Conservation (phyloP, 2,329 filamentous ascomycete genomes). For the Colletotrichum sidae region DNA sequence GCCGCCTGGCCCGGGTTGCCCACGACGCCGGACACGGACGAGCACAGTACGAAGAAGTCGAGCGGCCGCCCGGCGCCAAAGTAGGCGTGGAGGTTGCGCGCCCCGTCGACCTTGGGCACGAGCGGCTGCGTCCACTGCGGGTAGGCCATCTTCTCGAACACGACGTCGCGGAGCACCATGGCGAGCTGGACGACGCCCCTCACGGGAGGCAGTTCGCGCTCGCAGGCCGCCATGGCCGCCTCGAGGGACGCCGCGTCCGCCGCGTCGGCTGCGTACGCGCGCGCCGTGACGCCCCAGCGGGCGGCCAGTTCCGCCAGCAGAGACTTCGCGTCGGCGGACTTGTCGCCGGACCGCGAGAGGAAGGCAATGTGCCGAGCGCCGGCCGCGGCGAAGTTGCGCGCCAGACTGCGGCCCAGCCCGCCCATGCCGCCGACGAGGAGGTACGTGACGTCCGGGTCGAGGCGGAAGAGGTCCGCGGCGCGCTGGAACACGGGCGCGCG, state of each 20-base stretch:
- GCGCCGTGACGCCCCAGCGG: slow-evolving; percentile 33
- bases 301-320: slow-evolving; percentile 38
- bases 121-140: slow-evolving; percentile 41
- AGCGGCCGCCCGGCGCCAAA: slow-evolving; percentile 28
- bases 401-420: slow-evolving; percentile 42
- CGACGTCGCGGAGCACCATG: slow-evolving; percentile 36
- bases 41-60: slow-evolving; percentile 47
- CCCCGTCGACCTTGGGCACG: slow-evolving; percentile 47
- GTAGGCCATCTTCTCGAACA: slow-evolving; percentile 44
- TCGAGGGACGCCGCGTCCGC: slow-evolving; percentile 34
- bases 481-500: neutral
- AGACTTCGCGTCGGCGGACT: slow-evolving; percentile 33
- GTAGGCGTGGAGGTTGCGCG: slow-evolving; percentile 48
- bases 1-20: slow-evolving; percentile 53
- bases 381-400: slow-evolving; percentile 40
- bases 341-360: slow-evolving; percentile 42
- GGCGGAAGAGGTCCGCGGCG: neutral
- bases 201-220: slow-evolving; percentile 39
- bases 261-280: slow-evolving; percentile 47
- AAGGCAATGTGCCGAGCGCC: slow-evolving; percentile 47
- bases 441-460: slow-evolving; percentile 42
- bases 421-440: slow-evolving; percentile 46
- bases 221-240: slow-evolving; percentile 3
- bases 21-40: slow-evolving; percentile 45
- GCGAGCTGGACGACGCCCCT: slow-evolving; percentile 36